Base-by-base conservation (phyloP, 169 alveolate genomes). In the Plasmodium ovale region DNA sequence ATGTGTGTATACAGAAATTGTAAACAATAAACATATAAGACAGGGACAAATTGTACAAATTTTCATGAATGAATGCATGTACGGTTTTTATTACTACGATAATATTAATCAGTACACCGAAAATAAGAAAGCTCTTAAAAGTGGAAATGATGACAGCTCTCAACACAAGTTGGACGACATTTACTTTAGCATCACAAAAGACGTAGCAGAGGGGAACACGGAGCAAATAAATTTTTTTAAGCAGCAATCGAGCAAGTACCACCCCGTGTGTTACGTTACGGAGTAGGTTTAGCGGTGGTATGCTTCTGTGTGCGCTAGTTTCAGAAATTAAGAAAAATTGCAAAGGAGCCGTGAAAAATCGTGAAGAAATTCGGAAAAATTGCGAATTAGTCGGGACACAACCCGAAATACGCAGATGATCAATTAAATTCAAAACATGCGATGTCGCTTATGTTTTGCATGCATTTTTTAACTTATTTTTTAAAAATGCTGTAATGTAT, bases 51-150 rank as follows among this genome's bases (percentile, higher is more conserved):
- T 73, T 23, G 56, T 73, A 0, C 87, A 73, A 47, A 51, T 73
- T 5, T 73, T 73, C 59, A 73, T 73, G 87, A 73, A 73, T 19
- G 87, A 73, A 39, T 73, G 87, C 31, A 73, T 73, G 60, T 73
- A 73, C 21, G 87, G 87, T 58, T 73, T 73, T 73, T 73, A 73
- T 51, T 73, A 73, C 27, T 73, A 73, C 39, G 87, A 73, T 29
- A 73, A 73, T 35, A 73, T 73, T 21, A 73, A n/a, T 65, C 72
- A 73, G 5, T 73, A 73, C 16, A 58, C 87, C 2, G 33, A 56
- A 49, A 73, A 58, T 62, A 59, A 25, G n/a, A 35, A 59, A 59
- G 68, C 68, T 10, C 14, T 58, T 7, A 58, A 49, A 21, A 21
- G 33, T 16, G 16, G 37, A 16, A 21, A 29, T 0, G 87, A 59